Base-by-base conservation (phyloP, 2,329 filamentous ascomycete genomes). In the Xylaria sp. region DNA sequence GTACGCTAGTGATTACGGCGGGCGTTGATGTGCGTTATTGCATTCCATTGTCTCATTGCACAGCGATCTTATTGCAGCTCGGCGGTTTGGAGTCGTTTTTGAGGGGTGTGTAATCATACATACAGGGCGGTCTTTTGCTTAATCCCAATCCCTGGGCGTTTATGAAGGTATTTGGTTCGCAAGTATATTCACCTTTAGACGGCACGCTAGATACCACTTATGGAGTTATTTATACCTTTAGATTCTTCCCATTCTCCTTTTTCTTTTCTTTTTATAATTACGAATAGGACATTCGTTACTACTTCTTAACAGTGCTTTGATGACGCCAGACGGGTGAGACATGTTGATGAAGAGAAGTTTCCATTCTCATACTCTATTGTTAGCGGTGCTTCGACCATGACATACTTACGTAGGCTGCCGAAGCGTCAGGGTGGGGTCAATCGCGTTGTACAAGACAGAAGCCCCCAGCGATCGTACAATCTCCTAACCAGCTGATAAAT, bases 1-100 rank as follows among this genome's bases (percentile, higher is more conserved):
- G 19, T 83, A 85, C 64, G 76, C 78, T 17, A 85, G 83, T 59
- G 83, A 85, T 65, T 84, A 81, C 66, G 81, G 82, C 38, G 78
- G 79, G 53, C 78, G 79, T 41, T 79, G 64, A 60, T 59, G 31
- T 41, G 4, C 11, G 47, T 41, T 15, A 23, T 37, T 53, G 10
- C 54, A 27, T 58, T 46, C 19, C 41, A 11, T 10, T 7, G n/a
- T 31, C 31, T 53, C 40, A 19, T 54, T 49, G 61, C 40, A 54
- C 19, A 33, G 57, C 43, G 35, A 59, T 43, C 33, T 33, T 31
- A n/a, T n/a, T 25, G 35, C 41, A 55, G 46, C 60, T 57, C 19
- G 47, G 49, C 54, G 55, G 49, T 48, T 55, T 47, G 51, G 58
- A 43, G 33, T 59, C 48, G 31, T 47, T n/a, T 21, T 35, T 38